Evolutionary conservation across 139 green algal species (phyloP), one percentile per base, ranked within the genome.

Genomic region (Volvox africanus): DNA sequence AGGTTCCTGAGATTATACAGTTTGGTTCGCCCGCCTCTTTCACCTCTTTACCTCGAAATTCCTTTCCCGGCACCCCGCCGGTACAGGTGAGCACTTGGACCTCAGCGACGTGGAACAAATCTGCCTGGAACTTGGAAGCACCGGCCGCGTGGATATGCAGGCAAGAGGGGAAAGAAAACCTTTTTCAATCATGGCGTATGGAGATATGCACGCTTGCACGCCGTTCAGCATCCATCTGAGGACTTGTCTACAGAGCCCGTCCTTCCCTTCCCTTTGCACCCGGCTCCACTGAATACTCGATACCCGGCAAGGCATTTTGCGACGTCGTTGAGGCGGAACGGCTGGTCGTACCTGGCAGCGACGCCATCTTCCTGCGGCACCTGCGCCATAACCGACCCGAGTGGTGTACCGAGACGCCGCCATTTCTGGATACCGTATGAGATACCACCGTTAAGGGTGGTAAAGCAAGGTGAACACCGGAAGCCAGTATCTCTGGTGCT

Each of bases 241-340:
- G 44, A 55, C 44, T 55, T 55, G 44, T 14, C 44, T 9, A 55
- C 44, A 55, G 44, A 55, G 44, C 44, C 44, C 44, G 44, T 5
- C 44, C 44, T 55, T 55, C 44, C 44, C 44, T 55, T 55, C 44
- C 44, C 44, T 55, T 9, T 9, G 44, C 44, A 9, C 44, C n/a
- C n/a, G n/a, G 44, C 44, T 9, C 44, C 44, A 9, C 44, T 55
- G 5, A 55, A 5, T 5, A 55, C 44, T 5, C 9, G 44, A 55
- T 55, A 55, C 5, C 44, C 9, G 9, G 5, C 20, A 73, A 90
- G 86, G 28, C 71, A 2, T 90, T 83, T 13, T 76, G 71, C n/a
- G 86, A 90, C 73, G 75, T 90, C 12, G 86, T 62, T 2, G 86
- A 75, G 86, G 73, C 86, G 19, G 36, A 90, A 69, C 86, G 86